Base-by-base conservation (phyloP, 75 land plant genomes). In the Adiantum capillusveneris region DNA sequence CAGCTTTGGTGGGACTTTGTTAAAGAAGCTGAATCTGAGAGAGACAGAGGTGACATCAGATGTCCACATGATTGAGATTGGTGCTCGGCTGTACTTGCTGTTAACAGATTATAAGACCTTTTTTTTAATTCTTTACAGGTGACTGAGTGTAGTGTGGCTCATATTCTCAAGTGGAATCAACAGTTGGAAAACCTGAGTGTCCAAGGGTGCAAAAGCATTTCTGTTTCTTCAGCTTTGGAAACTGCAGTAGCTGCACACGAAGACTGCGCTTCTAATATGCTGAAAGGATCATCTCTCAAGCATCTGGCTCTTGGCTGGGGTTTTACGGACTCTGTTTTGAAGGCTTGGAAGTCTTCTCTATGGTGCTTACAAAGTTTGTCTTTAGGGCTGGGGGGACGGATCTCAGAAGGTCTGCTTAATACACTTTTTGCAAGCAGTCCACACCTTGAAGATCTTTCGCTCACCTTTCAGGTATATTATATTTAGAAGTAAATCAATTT, bases 291-390 rank as follows among this genome's bases (percentile, higher is more conserved):
- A 5, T 5, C 13, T 2, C 41, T 41, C 28, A 27, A 59, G 46
- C 26, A 42, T 20, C 45, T 59, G 20, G 36, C 22, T 19, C 24
- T 42, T 41, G 62, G 62, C 28, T 59, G 62, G 62, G 62, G 62
- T 5, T 43, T 59, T 21, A 36, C 62, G 20, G 62, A 59, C 18
- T n/a, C 46, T 20, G 12, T 45, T 22, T 43, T 59, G 0, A 24
- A 41, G 46, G 12, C 62, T 46, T 17, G 6, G 14, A 46, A 46
- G 14, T 5, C n/a, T 46, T 46, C 49, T 46, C 17, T 46, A 3
- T 7, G n/a, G 21, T 14, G 14, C 17, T 46, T 46, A 20, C 49
- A 20, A 46, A 46, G 49, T 20, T 46, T 46, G 5, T 46, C 49
- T 3, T 46, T 46, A 3, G 49, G 49, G 17, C 21, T 46, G 17